Base-by-base conservation (phyloP, 192 early-diverging fungal species). In the Geosiphon pyriformis region DNA sequence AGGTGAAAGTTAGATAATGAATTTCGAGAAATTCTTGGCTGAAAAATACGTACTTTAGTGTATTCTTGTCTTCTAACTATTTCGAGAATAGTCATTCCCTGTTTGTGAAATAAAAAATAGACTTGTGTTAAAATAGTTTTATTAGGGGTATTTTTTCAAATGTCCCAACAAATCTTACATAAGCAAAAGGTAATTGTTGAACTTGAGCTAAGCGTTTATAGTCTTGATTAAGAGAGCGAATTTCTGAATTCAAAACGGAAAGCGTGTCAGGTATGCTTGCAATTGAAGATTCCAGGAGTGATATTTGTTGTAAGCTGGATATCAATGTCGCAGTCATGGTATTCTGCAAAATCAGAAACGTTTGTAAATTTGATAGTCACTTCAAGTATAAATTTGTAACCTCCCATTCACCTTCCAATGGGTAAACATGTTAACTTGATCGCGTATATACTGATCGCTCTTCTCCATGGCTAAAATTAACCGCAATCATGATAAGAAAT, bases 41-140 rank as follows among this genome's bases (percentile, higher is more conserved):
- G 30, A 23, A 47, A 48, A 62, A 18, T 61, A 61, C 59, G 62
- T 70, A 76, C 74, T 18, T 69, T 74, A 30, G 72, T 61, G 51
- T 79, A 83, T 63, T 81, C 82, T n/a, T 75, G 76, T 22, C 82
- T 53, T 54, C 82, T 76, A 17, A 83, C 77, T 51, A 81, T 73
- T 31, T 83, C 82, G 27, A 81, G 74, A 6, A 83, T 56, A 15
- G 74, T 59, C 11, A 67, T 70, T 20, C 73, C 76, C 74, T 76
- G 62, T 18, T 52, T 22, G 37, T 35, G 25, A 31, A 68, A 56
- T 18, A 30, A 53, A 53, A n/a, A n/a, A n/a, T n/a, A n/a, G n/a
- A n/a, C n/a, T n/a, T n/a, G 22, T 23, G 34, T 35, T 23, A 67
- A 50, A 50, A 48, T 4, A 64, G 29, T 29, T n/a, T 27, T 18